Conservation (phyloP, 225 moss, liverwort and hornwort species). For the Physcomitrium patens region DNA sequence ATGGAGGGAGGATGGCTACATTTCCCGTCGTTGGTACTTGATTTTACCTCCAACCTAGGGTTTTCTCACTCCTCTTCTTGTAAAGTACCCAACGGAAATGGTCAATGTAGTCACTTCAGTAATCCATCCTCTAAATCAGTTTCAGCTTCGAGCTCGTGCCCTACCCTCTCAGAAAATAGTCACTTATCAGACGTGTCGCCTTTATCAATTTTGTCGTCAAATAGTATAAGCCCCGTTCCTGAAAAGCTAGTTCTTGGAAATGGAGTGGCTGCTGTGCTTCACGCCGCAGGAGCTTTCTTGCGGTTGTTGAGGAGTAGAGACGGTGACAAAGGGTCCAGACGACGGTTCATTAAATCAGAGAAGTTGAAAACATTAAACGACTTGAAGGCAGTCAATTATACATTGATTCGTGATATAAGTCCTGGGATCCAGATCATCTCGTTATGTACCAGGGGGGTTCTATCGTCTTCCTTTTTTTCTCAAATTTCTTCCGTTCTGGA, state of each 20-base stretch:
- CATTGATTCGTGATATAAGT: constrained; percentile 13
- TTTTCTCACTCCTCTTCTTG: constrained; percentile 37
- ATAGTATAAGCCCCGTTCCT: constrained; percentile 32
- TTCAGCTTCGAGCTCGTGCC: constrained; percentile 39
- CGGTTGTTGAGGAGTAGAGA: constrained; percentile 39
- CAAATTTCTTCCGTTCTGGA: constrained; percentile 48
- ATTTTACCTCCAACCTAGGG: constrained; percentile 34
- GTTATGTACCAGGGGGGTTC: constrained; percentile 22
- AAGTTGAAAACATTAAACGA: constrained; percentile 21
- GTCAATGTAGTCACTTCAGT: constrained; percentile 23
- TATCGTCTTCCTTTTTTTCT: constrained; percentile 39
- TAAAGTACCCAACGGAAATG: constrained; percentile 34
- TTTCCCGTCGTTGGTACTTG: constrained; percentile 50
- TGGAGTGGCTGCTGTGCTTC: constrained; percentile 52
- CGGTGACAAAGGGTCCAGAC: constrained; percentile 34
- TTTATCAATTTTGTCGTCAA: constrained; percentile 33
- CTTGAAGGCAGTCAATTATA: constrained; percentile 20
- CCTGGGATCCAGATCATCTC: constrained; percentile 33
- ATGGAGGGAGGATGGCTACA: constrained; percentile 66
- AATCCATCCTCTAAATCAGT: constrained; percentile 30
- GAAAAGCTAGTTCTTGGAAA: constrained; percentile 51
- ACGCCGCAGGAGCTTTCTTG: constrained; percentile 58
- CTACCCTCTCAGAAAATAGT: constrained; percentile 22
- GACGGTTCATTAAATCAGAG: constrained; percentile 25
- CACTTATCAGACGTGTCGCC: constrained; percentile 34